phyloP scores from a whole-genome alignment of 345 rosid species.

The Salix purpurea region DNA sequence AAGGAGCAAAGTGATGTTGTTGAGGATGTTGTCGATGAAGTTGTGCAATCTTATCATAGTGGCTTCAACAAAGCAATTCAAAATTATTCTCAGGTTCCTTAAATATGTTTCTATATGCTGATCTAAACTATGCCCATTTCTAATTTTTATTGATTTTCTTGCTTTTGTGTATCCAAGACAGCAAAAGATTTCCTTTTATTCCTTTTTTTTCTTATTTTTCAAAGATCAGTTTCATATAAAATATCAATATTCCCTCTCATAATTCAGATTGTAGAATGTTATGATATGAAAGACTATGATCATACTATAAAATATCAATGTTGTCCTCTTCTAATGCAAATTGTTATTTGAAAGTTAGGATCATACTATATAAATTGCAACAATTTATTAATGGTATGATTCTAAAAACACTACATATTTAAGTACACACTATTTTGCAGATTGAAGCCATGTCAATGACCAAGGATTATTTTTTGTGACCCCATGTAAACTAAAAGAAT shows the following conservation, averaged over 20 bases:
- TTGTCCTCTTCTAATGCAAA: background rate
- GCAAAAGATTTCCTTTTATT: background rate
- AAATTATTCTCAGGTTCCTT: conserved; percentile 91
- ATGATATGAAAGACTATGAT: background rate
- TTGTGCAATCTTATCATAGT: conserved; percentile 90
- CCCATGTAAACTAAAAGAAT: background rate
- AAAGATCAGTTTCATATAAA: background rate
- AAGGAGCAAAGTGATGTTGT: conserved; percentile 90
- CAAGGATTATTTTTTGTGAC: background rate
- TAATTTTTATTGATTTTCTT: background rate
- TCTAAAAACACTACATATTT: background rate
- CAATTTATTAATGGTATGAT: background rate
- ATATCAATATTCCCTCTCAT: background rate
- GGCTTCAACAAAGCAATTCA: conserved; percentile 99
- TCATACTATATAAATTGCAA: background rate
- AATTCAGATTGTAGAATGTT: background rate
- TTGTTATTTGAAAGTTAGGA: background rate
- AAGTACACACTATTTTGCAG: background rate
- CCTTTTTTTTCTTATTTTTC: background rate
- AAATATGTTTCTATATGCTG: background rate
- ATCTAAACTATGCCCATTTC: background rate
- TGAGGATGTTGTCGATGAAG: conserved; percentile 99
- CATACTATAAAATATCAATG: background rate
- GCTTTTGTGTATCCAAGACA: background rate
- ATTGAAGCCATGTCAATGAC: background rate